Evolutionary conservation across 2,329 filamentous ascomycete species (phyloP).

Genomic region (Bipolaris oryzae): DNA sequence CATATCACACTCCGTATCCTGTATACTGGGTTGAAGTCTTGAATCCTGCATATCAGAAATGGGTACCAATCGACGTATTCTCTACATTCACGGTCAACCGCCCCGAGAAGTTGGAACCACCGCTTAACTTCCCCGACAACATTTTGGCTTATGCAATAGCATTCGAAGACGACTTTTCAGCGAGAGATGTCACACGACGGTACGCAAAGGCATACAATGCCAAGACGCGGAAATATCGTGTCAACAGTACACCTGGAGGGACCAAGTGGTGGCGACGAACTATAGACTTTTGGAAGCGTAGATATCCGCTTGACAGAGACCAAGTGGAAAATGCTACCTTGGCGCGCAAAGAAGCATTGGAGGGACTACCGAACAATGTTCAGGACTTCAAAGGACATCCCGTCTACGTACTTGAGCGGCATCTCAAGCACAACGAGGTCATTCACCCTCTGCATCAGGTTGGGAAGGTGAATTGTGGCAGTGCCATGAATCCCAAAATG

Average conservation of each 20-base stretch:
- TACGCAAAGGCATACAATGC: conserved; percentile 90
- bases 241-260: conserved; percentile 69
- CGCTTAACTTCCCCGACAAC: conserved; percentile 76
- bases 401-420: conserved; percentile 74
- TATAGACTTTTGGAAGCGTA: conserved; percentile 53
- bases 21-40: conserved; percentile 96
- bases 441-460: conserved; percentile 73
- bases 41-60: conserved; percentile 84
- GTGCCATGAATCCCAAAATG: conserved; percentile 61
- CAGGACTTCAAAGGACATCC: conserved; percentile 89
- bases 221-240: conserved; percentile 81
- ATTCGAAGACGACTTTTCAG: conserved; percentile 79
- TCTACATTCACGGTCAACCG: conserved; percentile 82
- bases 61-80: conserved; percentile 85
- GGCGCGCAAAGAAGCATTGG: conserved; percentile 70
- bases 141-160: conserved; percentile 81
- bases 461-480: conserved; percentile 76
- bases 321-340: conserved; percentile 84
- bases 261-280: conserved; percentile 61
- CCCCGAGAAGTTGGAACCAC: conserved; percentile 79
- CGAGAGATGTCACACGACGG: conserved; percentile 82
- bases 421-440: conserved; percentile 82
- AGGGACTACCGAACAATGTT: conserved; percentile 82
- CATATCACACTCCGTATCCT: conserved; percentile 76
- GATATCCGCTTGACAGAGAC: conserved; percentile 65